Evolutionary conservation across 495 filamentous ascomycete species (phyloP), one percentile per base, ranked within the genome.

Genomic region (Extremus antarcticus): DNA sequence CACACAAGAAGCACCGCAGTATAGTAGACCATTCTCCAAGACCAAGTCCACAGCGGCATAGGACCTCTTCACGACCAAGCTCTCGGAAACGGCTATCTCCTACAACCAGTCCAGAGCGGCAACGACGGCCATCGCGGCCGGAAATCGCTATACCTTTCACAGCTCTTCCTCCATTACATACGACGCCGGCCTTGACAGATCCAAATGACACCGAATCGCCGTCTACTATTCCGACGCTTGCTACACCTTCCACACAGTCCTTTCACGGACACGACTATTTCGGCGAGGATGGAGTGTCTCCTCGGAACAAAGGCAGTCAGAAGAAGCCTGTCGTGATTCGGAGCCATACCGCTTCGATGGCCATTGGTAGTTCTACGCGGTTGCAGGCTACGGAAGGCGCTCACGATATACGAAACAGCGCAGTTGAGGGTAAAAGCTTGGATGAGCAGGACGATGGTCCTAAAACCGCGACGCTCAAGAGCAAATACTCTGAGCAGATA

Each of bases 151-250:
- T 50, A 23, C 59, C 68, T 3, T 41, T 62, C 40, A 66, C 61
- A 2, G 58, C 61, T 0, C 59, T 63, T 2, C 68, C 67, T 9
- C 66, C 64, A 23, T 47, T 68, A 13, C 52, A 65, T 25, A 59
- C 65, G 4, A 56, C 64, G 4, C 64, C 65, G 4, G 50, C 64
- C 13, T 62, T 67, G 0, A 56, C 62, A 25, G 43, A 66, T 19
- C 64, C 63, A n/a, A 64, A 65, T 55, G 65, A 68, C 48, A 62
- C 63, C 38, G 65, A 59, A 50, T 60, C 63, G 20, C 56, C 58
- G 13, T 61, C 62, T 19, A 53, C 59, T 13, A 55, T 56, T 2
- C 41, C 59, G 7, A 45, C 41, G 16, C 17, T 52, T 19, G 53
- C 59, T 1, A 65, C 62, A 9, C 59, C 62, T 2, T 56, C 62